Evolutionary conservation across 371 early-diverging fungal genomes (phyloP), one percentile per base, ranked within the genome.

Genomic region (Nematocida ironsii): DNA sequence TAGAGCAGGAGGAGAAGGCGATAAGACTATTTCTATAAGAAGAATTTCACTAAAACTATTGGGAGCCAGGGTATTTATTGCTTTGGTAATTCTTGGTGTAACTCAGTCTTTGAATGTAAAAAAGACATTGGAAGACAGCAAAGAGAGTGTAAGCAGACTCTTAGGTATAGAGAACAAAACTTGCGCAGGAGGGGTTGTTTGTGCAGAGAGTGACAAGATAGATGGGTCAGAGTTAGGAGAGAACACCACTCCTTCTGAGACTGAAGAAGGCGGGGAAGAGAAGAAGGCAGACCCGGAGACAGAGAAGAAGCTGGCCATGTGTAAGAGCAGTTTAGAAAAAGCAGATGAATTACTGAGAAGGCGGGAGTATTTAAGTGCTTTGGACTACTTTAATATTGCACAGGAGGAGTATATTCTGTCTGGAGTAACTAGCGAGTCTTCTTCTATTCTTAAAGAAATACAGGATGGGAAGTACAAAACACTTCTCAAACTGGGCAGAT

Each of bases 401-500:
- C 52, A 50, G 52, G 1, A 4, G 11, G 9, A 44, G 44, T 18
- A 66, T 23, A 40, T 75, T 13, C 25, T n/a, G 52, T 42, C 20
- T 23, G 56, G 27, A 33, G 47, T 25, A 18, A 7, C 0, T 1
- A 2, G 25, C 4, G 76, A 68, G n/a, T 6, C n/a, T 54, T 20
- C 54, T 16, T 58, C 20, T 13, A 16, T 67, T 25, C 16, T 20
- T 5, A 64, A 33, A 55, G 18, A 16, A 23, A 55, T 68, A n/a
- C 39, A 55, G 7, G 6, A 27, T 5, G 13, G 25, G 13, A 50
- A 57, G 40, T 72, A 52, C 18, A 67, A 75, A 33, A n/a, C 76
- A 7, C 57, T 75, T 7, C 48, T 75, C 42, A 45, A 54, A 20
- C 69, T 75, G 23, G 76, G 69, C 0, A 9, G 44, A 6, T 75